Base-by-base conservation (phyloP, 805 yeast genomes). In the Kazachstania viticola region DNA sequence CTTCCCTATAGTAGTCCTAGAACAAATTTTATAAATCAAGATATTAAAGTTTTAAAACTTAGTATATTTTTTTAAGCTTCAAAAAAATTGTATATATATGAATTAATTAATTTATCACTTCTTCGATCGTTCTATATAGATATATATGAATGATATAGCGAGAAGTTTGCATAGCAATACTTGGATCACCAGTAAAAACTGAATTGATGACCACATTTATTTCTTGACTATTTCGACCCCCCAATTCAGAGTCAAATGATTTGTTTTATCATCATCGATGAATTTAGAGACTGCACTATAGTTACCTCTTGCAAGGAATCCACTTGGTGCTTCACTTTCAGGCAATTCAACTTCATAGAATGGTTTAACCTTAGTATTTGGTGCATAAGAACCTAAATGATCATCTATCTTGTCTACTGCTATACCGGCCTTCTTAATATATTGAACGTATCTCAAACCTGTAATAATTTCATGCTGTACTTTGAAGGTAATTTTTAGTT, bases 391-490 rank as follows among this genome's bases (percentile, higher is more conserved):
- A 3, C 96, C 96, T 52, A 84, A 68, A 28, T 87, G 91, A 55
- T 84, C 94, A 42, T 82, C 93, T 27, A 76, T 60, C 51, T 79
- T 82, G 52, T 83, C 94, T 25, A 87, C 83, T 17, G 87, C 71
- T 40, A 87, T 80, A 21, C 94, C 95, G 2, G 87, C 75, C 53
- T 85, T 81, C 58, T 83, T 84, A 41, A 84, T 79, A 14, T 73
- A 73, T 56, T 83, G 95, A 42, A 82, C 68, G 55, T 85, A 87
- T 52, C 79, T 76, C 51, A 87, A 69, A 1, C 96, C 96, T 2
- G 95, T 85, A 45, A 87, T 76, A 42, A 87, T 82, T 53, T 82
- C 93, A 48, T 80, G 88, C 57, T 85, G 95, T 21, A 87, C 79
- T 43, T 84, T 71, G 62, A 85, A 87, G 42, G 72, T 75, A 48